Conservation (phyloP, 2,329 filamentous ascomycete genomes). For the Fusarium denticulatum region DNA sequence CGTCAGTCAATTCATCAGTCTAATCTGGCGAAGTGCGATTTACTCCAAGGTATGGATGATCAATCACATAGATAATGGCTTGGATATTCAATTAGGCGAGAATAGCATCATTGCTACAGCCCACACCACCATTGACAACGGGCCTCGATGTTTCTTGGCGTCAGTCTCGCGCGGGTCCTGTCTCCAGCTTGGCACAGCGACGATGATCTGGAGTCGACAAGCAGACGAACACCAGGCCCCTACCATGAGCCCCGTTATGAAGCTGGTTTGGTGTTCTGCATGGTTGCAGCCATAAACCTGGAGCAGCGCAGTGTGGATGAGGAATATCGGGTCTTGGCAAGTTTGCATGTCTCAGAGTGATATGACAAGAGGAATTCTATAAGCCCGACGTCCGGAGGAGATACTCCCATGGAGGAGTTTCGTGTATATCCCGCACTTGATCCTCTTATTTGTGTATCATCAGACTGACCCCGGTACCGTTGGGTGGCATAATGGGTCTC, state of each 20-base stretch:
- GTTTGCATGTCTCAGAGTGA: constrained; percentile 31
- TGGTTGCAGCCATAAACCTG: constrained; percentile 35
- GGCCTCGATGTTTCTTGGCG: constrained; percentile 28
- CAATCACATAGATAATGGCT: background rate
- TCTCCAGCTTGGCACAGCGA: constrained; percentile 1
- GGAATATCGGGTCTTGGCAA: constrained; percentile 33
- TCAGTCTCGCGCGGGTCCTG: constrained; percentile 11
- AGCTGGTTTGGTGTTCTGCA: constrained; percentile 27
- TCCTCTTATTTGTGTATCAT: constrained; percentile 22
- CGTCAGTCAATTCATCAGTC: background rate
- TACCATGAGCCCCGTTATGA: constrained; percentile 14
- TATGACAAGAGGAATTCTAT: constrained; percentile 23
- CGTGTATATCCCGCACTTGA: constrained; percentile 27
- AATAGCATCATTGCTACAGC: constrained; percentile 8
- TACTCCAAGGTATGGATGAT: background rate
- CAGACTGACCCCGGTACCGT: constrained; percentile 20
- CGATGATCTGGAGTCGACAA: constrained; percentile 18
- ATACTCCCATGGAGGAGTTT: constrained; percentile 18
- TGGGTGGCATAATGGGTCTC: constrained; percentile 14
- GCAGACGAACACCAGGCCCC: constrained; percentile 8
- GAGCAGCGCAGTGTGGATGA: constrained; percentile 19
- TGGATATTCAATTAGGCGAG: background rate
- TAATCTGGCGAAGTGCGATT: background rate
- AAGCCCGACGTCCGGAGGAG: constrained; percentile 7
- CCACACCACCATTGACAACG: constrained; percentile 26